phyloP scores from a whole-genome alignment of 208 protist genomes.

The Wallacemonas rigidus region DNA sequence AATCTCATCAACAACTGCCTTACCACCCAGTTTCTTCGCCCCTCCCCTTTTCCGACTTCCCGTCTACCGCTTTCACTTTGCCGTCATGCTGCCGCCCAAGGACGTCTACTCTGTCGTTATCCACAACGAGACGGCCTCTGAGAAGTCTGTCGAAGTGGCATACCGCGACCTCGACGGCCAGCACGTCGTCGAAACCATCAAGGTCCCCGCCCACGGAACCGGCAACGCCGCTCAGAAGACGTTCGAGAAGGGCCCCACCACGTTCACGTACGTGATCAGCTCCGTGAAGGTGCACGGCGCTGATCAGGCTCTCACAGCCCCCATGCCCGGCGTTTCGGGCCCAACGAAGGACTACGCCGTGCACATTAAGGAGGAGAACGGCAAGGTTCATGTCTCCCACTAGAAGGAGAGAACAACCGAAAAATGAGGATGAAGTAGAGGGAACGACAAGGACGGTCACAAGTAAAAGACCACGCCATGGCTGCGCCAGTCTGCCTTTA shows the following conservation, averaged over 20 bases:
- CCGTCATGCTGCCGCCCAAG: constrained; percentile 53
- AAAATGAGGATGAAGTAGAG: too few relatives aligned
- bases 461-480: too few relatives aligned
- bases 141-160: constrained; percentile 36
- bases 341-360: constrained; percentile 53
- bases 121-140: constrained; percentile 40
- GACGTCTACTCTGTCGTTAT: constrained; percentile 71
- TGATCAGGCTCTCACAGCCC: constrained; percentile 24
- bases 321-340: constrained; percentile 42
- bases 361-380: constrained; percentile 28
- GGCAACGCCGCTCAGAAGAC: constrained; percentile 36
- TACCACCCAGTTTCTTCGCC: neutral
- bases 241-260: constrained; percentile 22
- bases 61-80: constrained; percentile 1
- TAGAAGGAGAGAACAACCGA: constrained; percentile 11
- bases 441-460: too few relatives aligned
- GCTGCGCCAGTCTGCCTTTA: too few relatives aligned
- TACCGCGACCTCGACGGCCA: constrained; percentile 39
- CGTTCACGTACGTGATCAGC: constrained; percentile 39
- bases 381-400: constrained; percentile 14
- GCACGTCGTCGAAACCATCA: constrained; percentile 13
- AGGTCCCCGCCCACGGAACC: constrained; percentile 30
- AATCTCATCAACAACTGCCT: neutral
- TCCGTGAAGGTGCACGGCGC: constrained; percentile 38
- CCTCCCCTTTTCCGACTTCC: constrained; percentile 2